Percentiles rank a stretch among this genome's conserved stretches.
Conservation (phyloP, 208 protist genomes). For the Endotrypanum monterogeii region DNA sequence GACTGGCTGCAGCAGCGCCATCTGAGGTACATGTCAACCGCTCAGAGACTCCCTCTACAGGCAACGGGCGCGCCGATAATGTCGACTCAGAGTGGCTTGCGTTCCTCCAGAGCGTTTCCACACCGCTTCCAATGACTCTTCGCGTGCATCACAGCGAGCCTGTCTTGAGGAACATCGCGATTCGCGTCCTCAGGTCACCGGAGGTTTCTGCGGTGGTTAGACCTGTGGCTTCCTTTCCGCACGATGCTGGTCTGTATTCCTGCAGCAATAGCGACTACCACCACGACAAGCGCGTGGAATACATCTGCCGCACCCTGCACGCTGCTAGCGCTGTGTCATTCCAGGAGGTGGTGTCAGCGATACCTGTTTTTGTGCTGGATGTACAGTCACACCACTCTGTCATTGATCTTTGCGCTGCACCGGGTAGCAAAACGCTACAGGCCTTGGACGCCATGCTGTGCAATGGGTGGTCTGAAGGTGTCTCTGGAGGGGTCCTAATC, state of each 20-base stretch:
- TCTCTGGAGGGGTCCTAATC: slow-evolving; percentile 70
- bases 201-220: slow-evolving; percentile 38
- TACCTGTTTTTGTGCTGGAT: slow-evolving; percentile 80
- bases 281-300: slow-evolving; percentile 52
- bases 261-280: slow-evolving; percentile 86
- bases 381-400: slow-evolving; percentile 79
- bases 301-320: slow-evolving; percentile 87
- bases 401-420: slow-evolving; percentile 91
- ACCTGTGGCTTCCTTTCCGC: slow-evolving; percentile 41
- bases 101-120: slow-evolving; percentile 57
- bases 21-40: not conserved
- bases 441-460: slow-evolving; percentile 80
- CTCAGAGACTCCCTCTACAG: not conserved
- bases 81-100: slow-evolving; percentile 57
- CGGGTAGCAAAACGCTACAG: slow-evolving; percentile 93
- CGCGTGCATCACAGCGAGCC: slow-evolving; percentile 81
- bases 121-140: slow-evolving; percentile 87
- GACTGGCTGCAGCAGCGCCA: slow-evolving; percentile 9
- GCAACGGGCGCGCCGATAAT: not conserved
- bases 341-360: slow-evolving; percentile 87
- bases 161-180: slow-evolving; percentile 38
- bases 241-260: slow-evolving; percentile 47
- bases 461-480: slow-evolving; percentile 37
- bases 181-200: slow-evolving; percentile 35
- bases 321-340: slow-evolving; percentile 83